Base-by-base conservation (phyloP, 2,329 filamentous ascomycete species). In the Orbilia blumenaviensis region DNA sequence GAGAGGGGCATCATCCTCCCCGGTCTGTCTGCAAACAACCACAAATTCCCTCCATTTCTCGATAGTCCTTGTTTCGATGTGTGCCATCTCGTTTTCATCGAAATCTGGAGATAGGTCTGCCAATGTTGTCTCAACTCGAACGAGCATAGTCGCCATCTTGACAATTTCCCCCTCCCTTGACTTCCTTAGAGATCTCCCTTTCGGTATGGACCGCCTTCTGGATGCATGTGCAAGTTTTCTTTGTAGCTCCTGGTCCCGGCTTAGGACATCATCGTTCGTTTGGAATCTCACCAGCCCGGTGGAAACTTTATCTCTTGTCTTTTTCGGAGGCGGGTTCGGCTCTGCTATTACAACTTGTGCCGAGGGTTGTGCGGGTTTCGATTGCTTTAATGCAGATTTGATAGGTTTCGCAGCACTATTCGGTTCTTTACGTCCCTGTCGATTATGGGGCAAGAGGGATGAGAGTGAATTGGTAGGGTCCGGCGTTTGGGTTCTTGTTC, bases 61-160 rank as follows among this genome's bases (percentile, higher is more conserved):
- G 44, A 87, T 82, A 9, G 85, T 84, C 63, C 86, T 84, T 7
- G 88, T 88, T 76, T 89, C 87, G 52, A 88, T 85, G 77, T 86
- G 86, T 73, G 88, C 83, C 76, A 87, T 89, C 50, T 86, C 85
- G 78, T 89, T 90, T 80, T 91, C 89, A 64, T 88, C 87, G 78
- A 88, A 91, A 69, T 90, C 88, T 5, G 86, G 85, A 0, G 88
- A 86, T 7, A 89, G 82, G 2, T 86, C n/a, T 83, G 83, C 77
- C 86, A 85, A 42, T 84, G 85, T 42, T 84, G 84, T 78, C 90
- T 81, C 89, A 23, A 90, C 85, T 21, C 88, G 85, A 18, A 91
- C 86, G 21, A 91, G 85, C 89, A 91, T 91, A 73, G 87, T 88
- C 80, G 90, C 89, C 82, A 89, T 89, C 81, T 90, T 90, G 69